phyloP scores from a whole-genome alignment of 768 basidiomycete species.

The Gymnopilus dilepis region DNA sequence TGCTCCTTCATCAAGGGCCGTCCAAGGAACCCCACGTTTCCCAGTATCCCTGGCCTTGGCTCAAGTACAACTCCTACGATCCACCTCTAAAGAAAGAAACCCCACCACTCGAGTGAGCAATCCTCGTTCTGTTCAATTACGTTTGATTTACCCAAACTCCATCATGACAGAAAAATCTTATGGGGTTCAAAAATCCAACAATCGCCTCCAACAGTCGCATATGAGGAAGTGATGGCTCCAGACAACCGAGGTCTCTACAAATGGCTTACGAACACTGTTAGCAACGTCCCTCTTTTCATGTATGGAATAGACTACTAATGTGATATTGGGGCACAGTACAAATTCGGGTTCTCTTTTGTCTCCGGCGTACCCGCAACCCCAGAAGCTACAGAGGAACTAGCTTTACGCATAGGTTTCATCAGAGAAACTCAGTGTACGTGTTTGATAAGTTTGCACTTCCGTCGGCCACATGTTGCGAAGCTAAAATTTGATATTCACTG shows the following conservation, averaged over 20 bases:
- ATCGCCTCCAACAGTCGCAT: slow-evolving; percentile 75
- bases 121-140: slow-evolving; percentile 1
- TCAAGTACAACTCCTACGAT: slow-evolving; percentile 80
- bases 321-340: slow-evolving; percentile 54
- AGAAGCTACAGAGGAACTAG: slow-evolving; percentile 83
- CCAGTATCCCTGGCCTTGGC: slow-evolving; percentile 87
- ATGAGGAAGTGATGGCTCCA: slow-evolving; percentile 72
- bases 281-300: slow-evolving; percentile 31
- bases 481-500: slow-evolving; percentile 5
- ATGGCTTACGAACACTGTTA: slow-evolving; percentile 82
- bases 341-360: slow-evolving; percentile 89
- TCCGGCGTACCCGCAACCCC: slow-evolving; percentile 79
- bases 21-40: slow-evolving; percentile 72
- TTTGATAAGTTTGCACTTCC: background rate
- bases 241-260: slow-evolving; percentile 73
- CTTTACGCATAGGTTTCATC: slow-evolving; percentile 82
- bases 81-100: slow-evolving; percentile 51
- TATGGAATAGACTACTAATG: background rate
- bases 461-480: background rate
- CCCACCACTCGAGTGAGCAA: slow-evolving; percentile 47
- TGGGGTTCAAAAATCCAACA: slow-evolving; percentile 84
- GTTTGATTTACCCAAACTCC: background rate
- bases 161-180: slow-evolving; percentile 58
- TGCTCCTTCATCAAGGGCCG: slow-evolving; percentile 49
- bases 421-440: slow-evolving; percentile 73